Base-by-base conservation (phyloP, 2,329 filamentous ascomycete genomes). In the Aspergillus latus region DNA sequence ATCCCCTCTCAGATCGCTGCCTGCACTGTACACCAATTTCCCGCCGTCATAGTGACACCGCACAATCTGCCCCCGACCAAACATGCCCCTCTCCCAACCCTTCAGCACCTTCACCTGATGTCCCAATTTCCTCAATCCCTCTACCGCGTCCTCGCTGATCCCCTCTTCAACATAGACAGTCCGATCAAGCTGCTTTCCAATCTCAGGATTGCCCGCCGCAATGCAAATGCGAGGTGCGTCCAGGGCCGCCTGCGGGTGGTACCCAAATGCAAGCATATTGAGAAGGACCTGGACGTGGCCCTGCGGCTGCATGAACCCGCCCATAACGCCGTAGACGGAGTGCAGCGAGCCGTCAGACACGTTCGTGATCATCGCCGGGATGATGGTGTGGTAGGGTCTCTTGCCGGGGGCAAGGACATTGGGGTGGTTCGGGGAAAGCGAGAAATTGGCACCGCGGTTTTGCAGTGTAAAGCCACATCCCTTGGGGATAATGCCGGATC, bases 301-400 rank as follows among this genome's bases (percentile, higher is more conserved):
- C 74, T 97, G 94, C 0, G 94, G 94, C 76, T 99, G 94, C 89
- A 97, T 97, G 75, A 95, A 97, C 2, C 92, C 93, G 51, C 94
- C 94, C 94, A 97, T 97, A 58, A 97, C 93, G 52, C 94, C 94
- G 67, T 93, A 97, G 0, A 96, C 89, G 3, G 85, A 88, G 72
- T 96, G 90, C 55, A 97, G 76, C 48, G 83, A 87, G 28, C 84
- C 84, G 64, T 95, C 91, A 4, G 78, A 76, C 15, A 84, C 71
- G 64, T 94, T 91, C 0, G 94, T 97, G 15, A 93, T 85, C 72
- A 97, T 82, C 0, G 89, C 93, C 0, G 94, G 93, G 66, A 99
- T 99, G 72, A 99, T 97, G 52, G 94, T 99, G 74, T 97, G 94
- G 75, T 97, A 99, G 0, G 94, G 94, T 45, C 94, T 77, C 78